Evolutionary conservation across 2,329 filamentous ascomycete species (phyloP), one percentile per base, ranked within the genome.

Genomic region (Amesomyces nigricolor): DNA sequence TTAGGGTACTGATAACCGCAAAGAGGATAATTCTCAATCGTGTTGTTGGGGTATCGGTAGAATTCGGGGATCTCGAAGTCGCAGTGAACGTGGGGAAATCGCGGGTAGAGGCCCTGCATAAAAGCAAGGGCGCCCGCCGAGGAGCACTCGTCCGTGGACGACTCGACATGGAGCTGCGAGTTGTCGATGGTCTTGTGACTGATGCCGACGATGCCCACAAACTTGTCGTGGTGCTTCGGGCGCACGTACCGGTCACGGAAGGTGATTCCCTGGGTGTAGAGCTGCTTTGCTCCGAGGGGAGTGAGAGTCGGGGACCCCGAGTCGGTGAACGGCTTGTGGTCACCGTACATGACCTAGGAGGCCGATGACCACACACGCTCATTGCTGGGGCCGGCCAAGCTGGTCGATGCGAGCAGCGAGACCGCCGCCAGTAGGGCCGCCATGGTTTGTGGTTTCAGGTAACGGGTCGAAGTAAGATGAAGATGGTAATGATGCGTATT

Each of bases 31-130:
- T 83, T 73, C 5, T 87, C 73, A 2, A 73, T 69, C 4, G 78
- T 81, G 10, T 82, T 82, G 65, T 68, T 63, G 37, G 63, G 47
- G 2, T 66, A 14, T 67, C 69, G 13, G 73, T 73, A 1, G 73
- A 13, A 9, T 4, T 67, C 16, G 4, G 48, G 38, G 32, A 48
- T 17, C 38, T 42, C 49, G 5, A 38, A 29, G 4, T 68, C 65
- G 5, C 69, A 64, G 32, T 72, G 73, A 0, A 64, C 60, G 9
- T 64, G 58, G 4, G 76, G 75, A 0, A 80, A 78, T 0, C 89
- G 88, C 2, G 91, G 90, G 66, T 95, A 96, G 4, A 96, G 75
- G 4, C 87, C 90, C 68, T 96, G 91, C 63, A 94, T 72, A 70
- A 95, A 95, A 0, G 86, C 89, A 50, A 81, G 74, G 35, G 88